Evolutionary conservation across 2,329 filamentous ascomycete genomes (phyloP).

Genomic region (Davidsoniella virescens): DNA sequence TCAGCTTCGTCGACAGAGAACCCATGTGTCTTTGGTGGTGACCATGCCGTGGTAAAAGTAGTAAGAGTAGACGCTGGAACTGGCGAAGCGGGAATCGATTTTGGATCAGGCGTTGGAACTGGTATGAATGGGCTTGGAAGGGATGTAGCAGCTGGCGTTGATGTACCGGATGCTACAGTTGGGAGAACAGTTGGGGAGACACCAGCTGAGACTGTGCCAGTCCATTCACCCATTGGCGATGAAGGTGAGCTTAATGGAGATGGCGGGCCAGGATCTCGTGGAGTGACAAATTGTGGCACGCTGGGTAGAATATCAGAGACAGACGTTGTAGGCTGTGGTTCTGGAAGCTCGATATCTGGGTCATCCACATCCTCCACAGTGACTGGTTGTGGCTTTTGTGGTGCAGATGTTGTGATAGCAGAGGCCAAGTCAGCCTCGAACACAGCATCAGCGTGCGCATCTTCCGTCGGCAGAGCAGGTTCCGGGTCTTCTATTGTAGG

Average conservation of each 20-base stretch:
- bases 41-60: neutral
- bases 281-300: slow-evolving; percentile 4
- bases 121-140: slow-evolving; percentile 9
- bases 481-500: slow-evolving; percentile 39
- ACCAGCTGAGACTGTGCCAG: neutral
- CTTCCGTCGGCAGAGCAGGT: slow-evolving; percentile 15
- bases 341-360: slow-evolving; percentile 10
- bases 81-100: slow-evolving; percentile 7
- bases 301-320: slow-evolving; percentile 1
- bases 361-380: slow-evolving; percentile 5
- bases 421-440: slow-evolving; percentile 17
- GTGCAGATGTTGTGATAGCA: slow-evolving; percentile 16
- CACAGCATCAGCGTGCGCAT: slow-evolving; percentile 15
- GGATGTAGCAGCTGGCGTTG: slow-evolving; percentile 1
- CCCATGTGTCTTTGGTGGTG: slow-evolving; percentile 1
- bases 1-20: slow-evolving; percentile 28
- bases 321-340: neutral
- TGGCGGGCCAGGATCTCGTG: slow-evolving; percentile 15
- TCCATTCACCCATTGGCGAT: slow-evolving; percentile 2
- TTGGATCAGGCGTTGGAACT: slow-evolving; percentile 15
- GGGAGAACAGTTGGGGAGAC: neutral
- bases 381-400: neutral
- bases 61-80: neutral
- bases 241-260: slow-evolving; percentile 20
- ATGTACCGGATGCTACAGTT: neutral